Evolutionary conservation across 2,329 filamentous ascomycete species (phyloP), one percentile per base, ranked within the genome.

Genomic region (Talaromyces amestolkiae): DNA sequence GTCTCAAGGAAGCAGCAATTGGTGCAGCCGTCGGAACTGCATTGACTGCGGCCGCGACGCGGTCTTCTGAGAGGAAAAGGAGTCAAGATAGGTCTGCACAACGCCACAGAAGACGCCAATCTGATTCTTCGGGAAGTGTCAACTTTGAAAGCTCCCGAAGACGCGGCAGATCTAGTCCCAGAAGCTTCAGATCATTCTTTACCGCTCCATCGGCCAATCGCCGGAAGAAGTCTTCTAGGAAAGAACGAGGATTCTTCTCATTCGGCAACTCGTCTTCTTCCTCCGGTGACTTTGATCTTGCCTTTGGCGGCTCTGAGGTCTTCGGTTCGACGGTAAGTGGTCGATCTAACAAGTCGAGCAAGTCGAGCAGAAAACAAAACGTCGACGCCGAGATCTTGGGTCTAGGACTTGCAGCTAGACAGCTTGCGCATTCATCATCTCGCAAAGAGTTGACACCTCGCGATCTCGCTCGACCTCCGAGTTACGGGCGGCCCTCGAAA

Each of bases 211-310:
- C 85, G 9, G 86, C 88, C 69, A 84, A 83, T 66, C 61, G 63
- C n/a, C 73, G 73, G 47, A 78, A 81, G 69, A 82, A 81, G 64
- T 82, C 80, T 69, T 81, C 73, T 24, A 79, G 77, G 67, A 78
- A 77, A 69, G 70, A 81, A 45, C 76, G 75, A 31, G 83, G 86
- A 65, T 83, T 89, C 62, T 81, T 88, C 49, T 84, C 82, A 65
- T 84, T 87, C 70, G 81, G 79, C 63, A 89, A 88, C 70, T 88
- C 85, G 1, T 91, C 88, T 1, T 89, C 86, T 2, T 90, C 87
- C 0, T 89, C 87, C 0, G 81, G 90, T 63, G 87, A 90, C 74
- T 86, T 85, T 22, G 89, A 91, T 72, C 78, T 91, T 67, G 88
- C 88, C 10, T 91, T 90, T 72, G 88, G 89, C 72, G 88, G 89